phyloP scores from a whole-genome alignment of 2,329 filamentous ascomycete species.

The Beauveria caledonica region DNA sequence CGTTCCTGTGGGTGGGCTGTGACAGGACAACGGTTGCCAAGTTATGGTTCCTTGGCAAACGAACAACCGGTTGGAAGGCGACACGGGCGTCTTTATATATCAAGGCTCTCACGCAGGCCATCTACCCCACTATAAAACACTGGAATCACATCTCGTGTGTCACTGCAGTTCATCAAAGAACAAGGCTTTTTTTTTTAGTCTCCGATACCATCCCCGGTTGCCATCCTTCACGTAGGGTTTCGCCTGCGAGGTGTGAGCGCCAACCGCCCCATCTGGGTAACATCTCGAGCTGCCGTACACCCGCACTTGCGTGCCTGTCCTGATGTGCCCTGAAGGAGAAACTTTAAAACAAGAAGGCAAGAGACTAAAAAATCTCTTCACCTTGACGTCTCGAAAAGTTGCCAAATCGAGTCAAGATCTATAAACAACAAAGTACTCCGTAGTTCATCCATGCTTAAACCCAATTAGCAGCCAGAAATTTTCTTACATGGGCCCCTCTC shows the following conservation, averaged over 20 bases:
- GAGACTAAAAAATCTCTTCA: not conserved
- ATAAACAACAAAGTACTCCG: no score
- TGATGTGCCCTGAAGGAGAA: not conserved
- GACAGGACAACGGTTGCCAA: no score
- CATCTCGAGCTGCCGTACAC: not conserved
- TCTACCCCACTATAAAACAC: not conserved
- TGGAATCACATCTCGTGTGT: not conserved
- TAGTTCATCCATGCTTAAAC: not conserved
- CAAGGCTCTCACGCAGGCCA: not conserved
- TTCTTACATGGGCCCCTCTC: not conserved
- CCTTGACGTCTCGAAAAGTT: slow-evolving; percentile 3
- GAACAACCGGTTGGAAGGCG: not conserved
- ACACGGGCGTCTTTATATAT: not conserved
- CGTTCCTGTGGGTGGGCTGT: no score
- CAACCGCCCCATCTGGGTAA: slow-evolving; percentile 3
- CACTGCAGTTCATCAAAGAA: not conserved
- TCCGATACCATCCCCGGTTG: not conserved
- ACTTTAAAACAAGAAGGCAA: not conserved
- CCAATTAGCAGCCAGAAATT: not conserved
- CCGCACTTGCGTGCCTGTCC: not conserved
- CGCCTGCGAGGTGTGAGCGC: slow-evolving; percentile 1
- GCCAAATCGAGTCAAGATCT: slow-evolving; percentile 6
- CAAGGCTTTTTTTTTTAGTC: not conserved
- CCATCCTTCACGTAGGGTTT: not conserved
- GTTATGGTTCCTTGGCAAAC: not conserved